phyloP scores from a whole-genome alignment of 2,329 filamentous ascomycete species.

The Colletotrichum somersetense region DNA sequence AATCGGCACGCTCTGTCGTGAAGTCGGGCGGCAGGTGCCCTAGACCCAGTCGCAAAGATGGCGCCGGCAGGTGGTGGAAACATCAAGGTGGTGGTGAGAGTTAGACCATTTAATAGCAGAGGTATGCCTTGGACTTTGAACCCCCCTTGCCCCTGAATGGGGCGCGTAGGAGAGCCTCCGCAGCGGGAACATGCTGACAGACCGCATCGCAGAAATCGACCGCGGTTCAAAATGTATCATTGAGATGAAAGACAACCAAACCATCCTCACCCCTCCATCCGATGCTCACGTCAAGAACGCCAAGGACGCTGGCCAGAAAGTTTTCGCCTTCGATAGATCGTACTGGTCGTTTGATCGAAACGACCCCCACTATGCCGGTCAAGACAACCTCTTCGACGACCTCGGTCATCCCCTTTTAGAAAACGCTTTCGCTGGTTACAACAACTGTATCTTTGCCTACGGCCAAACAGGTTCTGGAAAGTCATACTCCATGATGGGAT shows the following conservation, averaged over 20 bases:
- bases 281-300: slow-evolving; percentile 70
- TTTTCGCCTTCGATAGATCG: slow-evolving; percentile 95
- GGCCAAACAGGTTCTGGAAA: slow-evolving; percentile 98
- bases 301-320: slow-evolving; percentile 81
- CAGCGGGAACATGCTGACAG: slow-evolving; percentile 8
- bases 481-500: slow-evolving; percentile 99
- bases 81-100: slow-evolving; percentile 99
- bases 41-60: slow-evolving; percentile 59
- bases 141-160: not conserved
- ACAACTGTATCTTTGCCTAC: slow-evolving; percentile 99
- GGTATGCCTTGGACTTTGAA: slow-evolving; percentile 64
- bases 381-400: slow-evolving; percentile 89
- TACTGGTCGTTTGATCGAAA: slow-evolving; percentile 97
- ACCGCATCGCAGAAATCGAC: slow-evolving; percentile 78
- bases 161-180: not conserved
- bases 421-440: slow-evolving; percentile 98
- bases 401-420: slow-evolving; percentile 91
- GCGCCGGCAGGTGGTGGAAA: slow-evolving; percentile 85
- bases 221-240: slow-evolving; percentile 96
- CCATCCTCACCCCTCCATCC: slow-evolving; percentile 82
- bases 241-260: slow-evolving; percentile 95
- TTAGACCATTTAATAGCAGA: slow-evolving; percentile 95
- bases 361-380: slow-evolving; percentile 86
- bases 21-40: slow-evolving; percentile 40
- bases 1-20: slow-evolving; percentile 27